Evolutionary conservation across 169 alveolate genomes (phyloP).

Genomic region (Neospora caninum): DNA sequence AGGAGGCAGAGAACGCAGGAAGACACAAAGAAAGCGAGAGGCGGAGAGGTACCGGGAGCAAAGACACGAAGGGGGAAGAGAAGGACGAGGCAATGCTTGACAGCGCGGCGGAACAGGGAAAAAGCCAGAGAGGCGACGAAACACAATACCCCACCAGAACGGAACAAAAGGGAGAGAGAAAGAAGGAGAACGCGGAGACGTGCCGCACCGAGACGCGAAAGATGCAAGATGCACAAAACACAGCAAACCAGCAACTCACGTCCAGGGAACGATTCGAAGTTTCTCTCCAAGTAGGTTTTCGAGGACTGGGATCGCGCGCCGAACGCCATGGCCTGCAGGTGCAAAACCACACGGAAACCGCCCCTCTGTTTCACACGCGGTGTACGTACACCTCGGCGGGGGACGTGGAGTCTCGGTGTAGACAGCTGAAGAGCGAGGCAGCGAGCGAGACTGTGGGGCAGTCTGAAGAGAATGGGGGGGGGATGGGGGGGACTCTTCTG

Average conservation of each 20-base stretch:
- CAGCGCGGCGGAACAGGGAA: too few species aligned
- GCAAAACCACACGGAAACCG: neutral
- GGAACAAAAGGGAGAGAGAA: neutral
- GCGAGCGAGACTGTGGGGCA: too few species aligned
- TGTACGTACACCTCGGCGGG: too few species aligned
- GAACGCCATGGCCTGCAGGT: conserved; percentile 91
- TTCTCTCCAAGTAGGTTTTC: conserved; percentile 96
- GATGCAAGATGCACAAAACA: neutral
- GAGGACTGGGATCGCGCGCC: conserved; percentile 98
- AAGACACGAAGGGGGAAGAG: too few species aligned
- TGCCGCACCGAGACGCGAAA: neutral
- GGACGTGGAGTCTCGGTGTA: neutral
- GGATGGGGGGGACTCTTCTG: too few species aligned
- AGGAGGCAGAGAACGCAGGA: too few species aligned
- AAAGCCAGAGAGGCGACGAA: too few species aligned
- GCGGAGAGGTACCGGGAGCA: too few species aligned
- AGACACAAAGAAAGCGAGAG: too few species aligned
- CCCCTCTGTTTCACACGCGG: neutral
- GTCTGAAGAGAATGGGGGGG: too few species aligned
- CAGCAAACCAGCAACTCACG: conserved; percentile 57
- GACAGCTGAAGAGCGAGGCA: too few species aligned
- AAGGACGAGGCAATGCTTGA: too few species aligned
- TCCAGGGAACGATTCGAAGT: conserved; percentile 87
- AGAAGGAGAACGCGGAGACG: neutral
- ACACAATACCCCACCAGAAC: neutral